A percentile compares a stretch with the other conserved stretches of the same genome.
These are phyloP conservation scores for Grigorovia transvaalensis DNA, from an alignment of 805 yeast species.

Conservation along the genomic window DNA sequence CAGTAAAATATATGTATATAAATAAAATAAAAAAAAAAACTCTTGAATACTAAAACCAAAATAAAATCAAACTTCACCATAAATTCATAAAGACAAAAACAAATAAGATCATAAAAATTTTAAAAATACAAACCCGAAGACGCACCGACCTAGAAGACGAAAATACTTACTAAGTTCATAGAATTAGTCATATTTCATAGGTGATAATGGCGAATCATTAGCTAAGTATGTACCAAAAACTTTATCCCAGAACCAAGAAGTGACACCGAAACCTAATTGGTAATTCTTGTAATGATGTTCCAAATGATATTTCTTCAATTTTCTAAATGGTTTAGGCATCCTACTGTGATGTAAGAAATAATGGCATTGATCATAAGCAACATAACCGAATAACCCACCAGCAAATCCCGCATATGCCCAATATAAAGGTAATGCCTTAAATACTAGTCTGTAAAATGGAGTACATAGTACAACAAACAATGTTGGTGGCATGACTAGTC, in stretches of 20 bases:
- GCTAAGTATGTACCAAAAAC: conserved; percentile 77
- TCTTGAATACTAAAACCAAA: too few relatives aligned
- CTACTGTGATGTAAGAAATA: conserved; percentile 83
- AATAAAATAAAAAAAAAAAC: too few relatives aligned
- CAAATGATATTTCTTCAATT: conserved; percentile 78
- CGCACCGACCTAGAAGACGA: too few relatives aligned
- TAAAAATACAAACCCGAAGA: too few relatives aligned
- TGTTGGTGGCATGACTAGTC: conserved; percentile 96
- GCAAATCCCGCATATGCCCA: conserved; percentile 88
- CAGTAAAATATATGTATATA: too few relatives aligned
- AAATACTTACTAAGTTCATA: background rate
- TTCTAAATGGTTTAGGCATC: conserved; percentile 68
- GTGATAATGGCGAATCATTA: conserved; percentile 28
- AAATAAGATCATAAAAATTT: too few relatives aligned
- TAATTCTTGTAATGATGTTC: conserved; percentile 97
- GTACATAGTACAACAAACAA: conserved; percentile 58
- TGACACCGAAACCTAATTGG: conserved; percentile 94
- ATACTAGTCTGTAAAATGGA: conserved; percentile 77
- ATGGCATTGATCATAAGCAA: conserved; percentile 87
- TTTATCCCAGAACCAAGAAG: conserved; percentile 86
- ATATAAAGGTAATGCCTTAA: conserved; percentile 64
- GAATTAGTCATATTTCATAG: conserved; percentile 26
- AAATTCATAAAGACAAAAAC: too few relatives aligned
- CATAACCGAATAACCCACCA: conserved; percentile 92
- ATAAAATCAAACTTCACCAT: too few relatives aligned